Base-by-base conservation (phyloP, 306 rosid genomes). In the Lathyrus aphaca region DNA sequence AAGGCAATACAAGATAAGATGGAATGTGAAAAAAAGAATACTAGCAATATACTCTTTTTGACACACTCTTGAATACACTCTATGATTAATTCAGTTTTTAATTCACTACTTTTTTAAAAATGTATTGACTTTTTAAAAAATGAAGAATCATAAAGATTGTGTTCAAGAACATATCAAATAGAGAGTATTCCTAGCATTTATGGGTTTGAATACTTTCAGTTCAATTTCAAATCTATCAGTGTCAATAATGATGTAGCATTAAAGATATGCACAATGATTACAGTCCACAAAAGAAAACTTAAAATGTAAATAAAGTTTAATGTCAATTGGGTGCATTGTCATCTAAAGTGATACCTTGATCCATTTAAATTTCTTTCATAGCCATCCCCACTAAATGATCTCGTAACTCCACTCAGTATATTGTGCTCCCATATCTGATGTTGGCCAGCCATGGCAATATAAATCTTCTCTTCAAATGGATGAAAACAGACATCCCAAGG, bases 401-500 rank as follows among this genome's bases (percentile, higher is more conserved):
- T 85, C 5, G 95, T 80, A 71, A 72, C 80, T 79, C 89, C 96
- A 73, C 82, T 87, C 29, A 64, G 77, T 78, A 78, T 79, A 73
- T 71, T 77, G 81, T 88, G 94, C 77, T 83, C 96, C 98, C 98
- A 94, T 42, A 94, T 85, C 83, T 94, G 98, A 80, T 94, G 98
- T 66, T 87, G 94, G 74, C 98, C 97, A 23, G 98, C 98, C 92
- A 94, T 88, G 69, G 98, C 98, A 55, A 94, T 84, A 74, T 94
- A 94, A 72, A 94, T 78, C 71, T 74, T 88, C 78, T 90, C 92
- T 76, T 83, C 82, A n/a, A 78, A 61, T 19, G 96, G 92, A 78
- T 94, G 94, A 85, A 80, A 94, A 95, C 96, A 94, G 65, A 86
- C 86, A 86, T 93, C 98, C 97, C 98, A 93, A 30, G 98, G 98